phyloP scores from a whole-genome alignment of 1,284 basidiomycete genomes.

The Cryptococcus floricola region DNA sequence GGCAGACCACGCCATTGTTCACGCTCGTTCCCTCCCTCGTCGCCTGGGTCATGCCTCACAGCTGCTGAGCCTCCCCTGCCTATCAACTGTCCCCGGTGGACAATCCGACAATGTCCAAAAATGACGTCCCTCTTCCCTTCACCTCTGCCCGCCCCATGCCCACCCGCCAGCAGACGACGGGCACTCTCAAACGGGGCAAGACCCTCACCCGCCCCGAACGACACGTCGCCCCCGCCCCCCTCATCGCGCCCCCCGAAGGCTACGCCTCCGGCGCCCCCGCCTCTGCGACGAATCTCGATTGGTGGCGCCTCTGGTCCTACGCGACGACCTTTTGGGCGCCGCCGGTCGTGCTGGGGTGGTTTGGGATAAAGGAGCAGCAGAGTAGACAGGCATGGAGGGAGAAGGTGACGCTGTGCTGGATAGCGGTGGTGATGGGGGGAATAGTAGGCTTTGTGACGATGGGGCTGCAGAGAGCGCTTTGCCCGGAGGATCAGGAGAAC shows the following conservation, averaged over 20 bases:
- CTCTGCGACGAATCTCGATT: slow-evolving; percentile 52
- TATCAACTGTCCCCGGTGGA: not conserved
- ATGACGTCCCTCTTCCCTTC: slow-evolving; percentile 42
- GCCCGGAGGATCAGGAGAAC: slow-evolving; percentile 57
- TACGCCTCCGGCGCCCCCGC: slow-evolving; percentile 7
- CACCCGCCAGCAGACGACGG: slow-evolving; percentile 25
- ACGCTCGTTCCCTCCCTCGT: too few species aligned
- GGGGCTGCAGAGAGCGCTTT: slow-evolving; percentile 87
- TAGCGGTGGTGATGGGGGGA: slow-evolving; percentile 73
- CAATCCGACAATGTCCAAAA: slow-evolving; percentile 14
- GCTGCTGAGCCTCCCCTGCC: too few species aligned
- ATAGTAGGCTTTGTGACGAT: slow-evolving; percentile 89
- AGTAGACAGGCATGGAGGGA: slow-evolving; percentile 94
- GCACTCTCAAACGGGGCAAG: slow-evolving; percentile 64
- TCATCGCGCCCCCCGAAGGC: slow-evolving; percentile 71
- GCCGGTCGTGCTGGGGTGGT: slow-evolving; percentile 62
- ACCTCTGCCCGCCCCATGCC: slow-evolving; percentile 34
- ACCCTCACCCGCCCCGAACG: slow-evolving; percentile 95
- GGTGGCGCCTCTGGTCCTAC: slow-evolving; percentile 79
- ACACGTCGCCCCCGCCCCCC: slow-evolving; percentile 83
- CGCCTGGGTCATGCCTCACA: too few species aligned
- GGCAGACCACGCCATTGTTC: too few species aligned
- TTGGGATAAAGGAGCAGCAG: slow-evolving; percentile 74
- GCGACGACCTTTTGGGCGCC: slow-evolving; percentile 90
- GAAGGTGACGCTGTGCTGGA: slow-evolving; percentile 88